Percentiles rank a stretch among this genome's conserved stretches.
Conservation (phyloP, 108 stramenopile genomes). For the Cyclotella baltica region DNA sequence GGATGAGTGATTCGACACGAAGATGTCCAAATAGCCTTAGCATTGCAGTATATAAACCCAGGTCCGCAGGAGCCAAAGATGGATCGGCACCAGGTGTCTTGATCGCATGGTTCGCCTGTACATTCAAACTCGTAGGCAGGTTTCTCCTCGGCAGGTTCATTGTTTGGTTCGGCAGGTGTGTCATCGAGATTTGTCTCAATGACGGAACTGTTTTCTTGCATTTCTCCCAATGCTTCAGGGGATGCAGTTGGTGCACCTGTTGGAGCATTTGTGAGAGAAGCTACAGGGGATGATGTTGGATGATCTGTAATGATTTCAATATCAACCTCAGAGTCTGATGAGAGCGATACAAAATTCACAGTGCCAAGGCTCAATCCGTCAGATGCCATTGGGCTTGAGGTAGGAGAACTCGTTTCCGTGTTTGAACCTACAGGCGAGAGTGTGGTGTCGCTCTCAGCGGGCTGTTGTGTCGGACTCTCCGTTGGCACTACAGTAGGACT, state of each 20-base stretch:
- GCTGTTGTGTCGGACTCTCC: background rate
- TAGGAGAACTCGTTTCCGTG: background rate
- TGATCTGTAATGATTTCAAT: constrained; percentile 5
- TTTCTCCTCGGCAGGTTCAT: background rate
- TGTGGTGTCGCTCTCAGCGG: constrained; percentile 6
- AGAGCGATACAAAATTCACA: constrained; percentile 1
- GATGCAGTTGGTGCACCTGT: background rate
- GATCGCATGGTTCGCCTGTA: constrained; percentile 19
- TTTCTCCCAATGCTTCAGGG: background rate
- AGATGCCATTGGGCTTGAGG: constrained; percentile 1
- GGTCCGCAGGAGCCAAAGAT: constrained; percentile 19
- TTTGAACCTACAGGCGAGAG: background rate
- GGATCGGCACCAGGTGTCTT: constrained; percentile 1
- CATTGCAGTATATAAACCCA: constrained; percentile 27
- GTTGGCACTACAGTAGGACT: background rate
- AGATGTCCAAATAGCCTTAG: constrained; percentile 16
- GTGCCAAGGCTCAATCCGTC: background rate
- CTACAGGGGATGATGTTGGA: background rate
- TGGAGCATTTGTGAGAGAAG: too few relatives aligned
- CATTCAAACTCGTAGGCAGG: background rate
- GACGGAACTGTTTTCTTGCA: background rate
- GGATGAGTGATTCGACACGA: constrained; percentile 13
- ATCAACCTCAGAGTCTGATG: background rate
- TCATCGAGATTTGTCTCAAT: background rate
- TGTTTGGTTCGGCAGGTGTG: background rate